A percentile compares a stretch with the other conserved stretches of the same genome.
Evolutionary conservation across 2,329 filamentous ascomycete species (phyloP).

Genomic region (Neonectria sp.): DNA sequence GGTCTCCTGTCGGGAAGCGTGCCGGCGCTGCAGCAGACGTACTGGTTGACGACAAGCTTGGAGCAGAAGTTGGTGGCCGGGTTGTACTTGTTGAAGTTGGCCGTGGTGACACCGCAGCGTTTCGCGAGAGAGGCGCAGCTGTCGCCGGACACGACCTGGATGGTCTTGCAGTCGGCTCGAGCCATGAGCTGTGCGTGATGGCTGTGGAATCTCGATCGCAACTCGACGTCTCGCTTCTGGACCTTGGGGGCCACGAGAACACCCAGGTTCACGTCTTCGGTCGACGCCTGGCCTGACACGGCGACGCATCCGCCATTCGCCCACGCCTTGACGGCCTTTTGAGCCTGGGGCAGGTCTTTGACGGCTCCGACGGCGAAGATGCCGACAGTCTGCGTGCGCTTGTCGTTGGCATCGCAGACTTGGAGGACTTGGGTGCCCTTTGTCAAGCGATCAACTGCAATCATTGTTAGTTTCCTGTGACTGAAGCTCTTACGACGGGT

Average conservation of each 20-base stretch:
- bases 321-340: conserved; percentile 40
- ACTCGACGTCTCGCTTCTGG: conserved; percentile 35
- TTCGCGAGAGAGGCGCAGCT: conserved; percentile 54
- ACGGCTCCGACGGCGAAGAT: conserved; percentile 40
- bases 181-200: conserved; percentile 34
- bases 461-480: background rate
- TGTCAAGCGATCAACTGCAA: conserved; percentile 28
- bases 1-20: conserved; percentile 52
- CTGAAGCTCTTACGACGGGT: background rate
- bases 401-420: conserved; percentile 37
- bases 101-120: conserved; percentile 56
- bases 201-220: conserved; percentile 37
- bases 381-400: conserved; percentile 38
- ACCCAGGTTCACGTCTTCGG: conserved; percentile 32
- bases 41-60: conserved; percentile 51
- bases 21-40: conserved; percentile 56
- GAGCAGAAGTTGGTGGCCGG: conserved; percentile 49
- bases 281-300: conserved; percentile 23
- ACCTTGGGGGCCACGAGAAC: conserved; percentile 33
- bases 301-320: conserved; percentile 39
- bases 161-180: conserved; percentile 42
- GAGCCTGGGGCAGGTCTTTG: conserved; percentile 29
- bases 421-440: conserved; percentile 41
- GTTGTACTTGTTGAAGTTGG: conserved; percentile 59
- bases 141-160: conserved; percentile 54